Evolutionary conservation across 2,329 filamentous ascomycete species (phyloP).

Genomic region (Spiromastix sp.): DNA sequence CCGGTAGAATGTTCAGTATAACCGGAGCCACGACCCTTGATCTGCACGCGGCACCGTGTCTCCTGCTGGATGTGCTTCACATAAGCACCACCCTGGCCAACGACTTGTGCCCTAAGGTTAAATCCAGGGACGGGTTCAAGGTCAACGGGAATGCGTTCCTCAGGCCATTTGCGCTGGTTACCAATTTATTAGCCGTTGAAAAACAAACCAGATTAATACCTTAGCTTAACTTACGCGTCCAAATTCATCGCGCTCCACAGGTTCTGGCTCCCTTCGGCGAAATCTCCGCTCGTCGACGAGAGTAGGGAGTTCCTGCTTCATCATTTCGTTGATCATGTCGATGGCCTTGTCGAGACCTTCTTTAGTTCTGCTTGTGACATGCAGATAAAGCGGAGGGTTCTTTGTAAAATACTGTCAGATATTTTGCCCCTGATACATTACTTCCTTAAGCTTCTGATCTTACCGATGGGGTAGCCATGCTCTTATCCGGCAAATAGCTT

Average conservation of each 20-base stretch:
- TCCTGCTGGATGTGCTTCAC: slow-evolving; percentile 98
- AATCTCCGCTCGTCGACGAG: slow-evolving; percentile 91
- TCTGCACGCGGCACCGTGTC: slow-evolving; percentile 91
- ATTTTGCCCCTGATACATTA: too few relatives aligned
- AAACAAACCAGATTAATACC: too few relatives aligned
- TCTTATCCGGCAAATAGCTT: slow-evolving; percentile 95
- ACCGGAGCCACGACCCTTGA: slow-evolving; percentile 91
- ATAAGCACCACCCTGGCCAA: slow-evolving; percentile 86
- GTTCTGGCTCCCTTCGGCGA: slow-evolving; percentile 68
- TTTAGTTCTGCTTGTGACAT: slow-evolving; percentile 87
- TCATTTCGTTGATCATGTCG: slow-evolving; percentile 81
- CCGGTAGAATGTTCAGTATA: slow-evolving; percentile 87
- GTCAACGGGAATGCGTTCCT: slow-evolving; percentile 84
- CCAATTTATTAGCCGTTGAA: too few relatives aligned
- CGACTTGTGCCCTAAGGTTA: slow-evolving; percentile 90
- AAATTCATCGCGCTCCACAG: slow-evolving; percentile 79
- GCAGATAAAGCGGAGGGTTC: slow-evolving; percentile 90
- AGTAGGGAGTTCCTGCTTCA: slow-evolving; percentile 91
- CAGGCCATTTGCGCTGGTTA: slow-evolving; percentile 97
- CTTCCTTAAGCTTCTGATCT: too few relatives aligned
- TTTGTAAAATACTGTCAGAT: too few relatives aligned
- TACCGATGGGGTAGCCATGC: slow-evolving; percentile 88
- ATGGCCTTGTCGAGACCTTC: slow-evolving; percentile 85
- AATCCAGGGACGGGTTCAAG: slow-evolving; percentile 90
- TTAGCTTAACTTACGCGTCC: slow-evolving; percentile 60